phyloP scores from a whole-genome alignment of 176 grass and related monocot species.

The Avena insularis region DNA sequence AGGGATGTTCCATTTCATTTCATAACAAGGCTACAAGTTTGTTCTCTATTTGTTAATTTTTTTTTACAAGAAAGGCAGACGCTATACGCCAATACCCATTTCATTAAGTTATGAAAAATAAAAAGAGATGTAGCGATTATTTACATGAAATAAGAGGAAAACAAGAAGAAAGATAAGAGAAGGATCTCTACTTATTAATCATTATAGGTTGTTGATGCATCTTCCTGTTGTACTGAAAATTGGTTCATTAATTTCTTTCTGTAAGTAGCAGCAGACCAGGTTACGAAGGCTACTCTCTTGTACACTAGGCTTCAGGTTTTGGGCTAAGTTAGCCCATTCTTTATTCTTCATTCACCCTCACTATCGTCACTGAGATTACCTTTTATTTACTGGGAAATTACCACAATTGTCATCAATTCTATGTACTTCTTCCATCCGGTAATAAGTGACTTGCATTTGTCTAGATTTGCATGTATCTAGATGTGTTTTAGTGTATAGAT shows the following conservation, averaged over 20 bases:
- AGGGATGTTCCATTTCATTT: background rate
- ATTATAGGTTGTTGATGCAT: background rate
- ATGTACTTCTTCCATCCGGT: background rate
- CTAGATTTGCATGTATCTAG: too few species aligned
- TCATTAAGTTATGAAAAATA: background rate
- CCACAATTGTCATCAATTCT: background rate
- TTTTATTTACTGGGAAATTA: background rate
- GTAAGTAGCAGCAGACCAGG: background rate
- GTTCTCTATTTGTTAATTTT: background rate
- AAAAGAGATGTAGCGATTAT: background rate
- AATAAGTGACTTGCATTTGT: too few species aligned
- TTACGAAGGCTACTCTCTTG: background rate
- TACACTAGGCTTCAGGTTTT: background rate
- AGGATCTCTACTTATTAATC: background rate
- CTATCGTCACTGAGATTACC: too few species aligned
- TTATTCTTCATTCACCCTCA: background rate
- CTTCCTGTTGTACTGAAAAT: background rate
- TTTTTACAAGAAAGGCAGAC: background rate
- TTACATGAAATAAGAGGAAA: background rate
- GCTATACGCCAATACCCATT: background rate
- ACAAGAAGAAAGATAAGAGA: background rate
- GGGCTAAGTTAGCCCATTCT: background rate
- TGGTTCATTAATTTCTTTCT: background rate
- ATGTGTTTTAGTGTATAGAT: too few species aligned
- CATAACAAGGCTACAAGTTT: conserved; percentile 2